These are phyloP conservation scores for Rutstroemia sp. DNA, from an alignment of 2,329 filamentous ascomycete genomes.

Conservation along the genomic window DNA sequence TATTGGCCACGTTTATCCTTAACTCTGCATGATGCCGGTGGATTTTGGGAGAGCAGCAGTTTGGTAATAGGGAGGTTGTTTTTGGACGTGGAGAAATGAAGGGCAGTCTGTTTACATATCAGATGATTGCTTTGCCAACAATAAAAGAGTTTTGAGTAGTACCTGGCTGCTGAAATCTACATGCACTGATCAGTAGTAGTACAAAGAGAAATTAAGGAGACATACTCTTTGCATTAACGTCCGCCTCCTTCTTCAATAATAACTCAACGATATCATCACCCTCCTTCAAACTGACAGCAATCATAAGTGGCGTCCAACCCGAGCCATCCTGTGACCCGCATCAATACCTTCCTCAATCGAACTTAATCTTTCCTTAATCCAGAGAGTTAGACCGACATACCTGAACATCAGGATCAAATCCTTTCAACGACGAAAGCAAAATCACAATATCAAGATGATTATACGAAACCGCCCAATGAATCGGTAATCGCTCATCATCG, in stretches of 20 bases:
- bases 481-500: slow-evolving; percentile 78
- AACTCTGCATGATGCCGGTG: slow-evolving; percentile 65
- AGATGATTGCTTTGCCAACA: background rate
- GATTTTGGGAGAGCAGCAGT: slow-evolving; percentile 64
- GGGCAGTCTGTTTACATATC: slow-evolving; percentile 54
- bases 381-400: slow-evolving; percentile 34
- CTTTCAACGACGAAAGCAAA: slow-evolving; percentile 59
- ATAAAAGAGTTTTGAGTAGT: slow-evolving; percentile 6
- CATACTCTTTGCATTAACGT: slow-evolving; percentile 66
- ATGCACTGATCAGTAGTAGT: too few relatives aligned
- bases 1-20: slow-evolving; percentile 87
- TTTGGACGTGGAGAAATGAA: slow-evolving; percentile 91
- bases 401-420: slow-evolving; percentile 78
- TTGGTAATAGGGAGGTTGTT: slow-evolving; percentile 75
- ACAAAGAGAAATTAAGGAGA: background rate
- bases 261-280: slow-evolving; percentile 61
- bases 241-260: slow-evolving; percentile 61
- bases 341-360: background rate
- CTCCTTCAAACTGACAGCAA: slow-evolving; percentile 67
- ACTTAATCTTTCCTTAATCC: background rate
- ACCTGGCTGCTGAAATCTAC: slow-evolving; percentile 60
- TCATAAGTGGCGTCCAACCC: slow-evolving; percentile 82
- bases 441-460: slow-evolving; percentile 71
- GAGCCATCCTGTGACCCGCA: slow-evolving; percentile 51
- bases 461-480: slow-evolving; percentile 90